Evolutionary conservation across 805 yeast species (phyloP), one percentile per base, ranked within the genome.

Genomic region (Scheffersomyces lignosus): DNA sequence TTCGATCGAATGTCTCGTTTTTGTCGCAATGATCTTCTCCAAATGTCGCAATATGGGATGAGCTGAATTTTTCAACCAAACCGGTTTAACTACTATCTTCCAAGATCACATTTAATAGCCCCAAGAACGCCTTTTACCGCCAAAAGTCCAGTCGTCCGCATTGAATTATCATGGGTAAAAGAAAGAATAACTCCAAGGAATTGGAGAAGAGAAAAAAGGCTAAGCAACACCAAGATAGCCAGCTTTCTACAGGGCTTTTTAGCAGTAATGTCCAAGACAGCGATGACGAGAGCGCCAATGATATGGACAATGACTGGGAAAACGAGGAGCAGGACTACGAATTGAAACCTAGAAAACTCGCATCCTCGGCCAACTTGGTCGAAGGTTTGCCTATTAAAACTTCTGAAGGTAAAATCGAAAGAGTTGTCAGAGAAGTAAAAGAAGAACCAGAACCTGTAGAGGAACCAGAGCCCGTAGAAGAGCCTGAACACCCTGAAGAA

Each of bases 341-440:
- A 56, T 61, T 71, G 46, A 63, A 56, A 38, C 95, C 96, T 1
- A 75, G 98, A 58, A 51, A 59, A 3, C 61, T 79, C 45, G 62
- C 62, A 14, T 60, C 67, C 9, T 63, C 62, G 8, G 72, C 68
- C 4, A 69, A 66, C 4, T 71, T 67, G 3, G 71, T 75, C 4
- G 96, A 86, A 54, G 82, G 84, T 8, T 70, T 91, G 37, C 98
- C 98, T 1, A 86, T 90, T 36, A 85, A 83, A 51, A 67, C 72
- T 4, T 70, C 73, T 12, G 87, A 80, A 44, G 96, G 96, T 37
- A 73, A 69, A 35, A 69, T 91, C n/a, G 78, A 82, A 59, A 72
- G 95, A 51, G 86, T 81, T 5, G 55, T 78, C 45, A 68, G 64
- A 49, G 66, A 59, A 42, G 42, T 43, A 14, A 58, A 47, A 18